These are phyloP conservation scores for Paecilomyces formosus DNA, from an alignment of 2,329 filamentous ascomycete species.

Conservation along the genomic window DNA sequence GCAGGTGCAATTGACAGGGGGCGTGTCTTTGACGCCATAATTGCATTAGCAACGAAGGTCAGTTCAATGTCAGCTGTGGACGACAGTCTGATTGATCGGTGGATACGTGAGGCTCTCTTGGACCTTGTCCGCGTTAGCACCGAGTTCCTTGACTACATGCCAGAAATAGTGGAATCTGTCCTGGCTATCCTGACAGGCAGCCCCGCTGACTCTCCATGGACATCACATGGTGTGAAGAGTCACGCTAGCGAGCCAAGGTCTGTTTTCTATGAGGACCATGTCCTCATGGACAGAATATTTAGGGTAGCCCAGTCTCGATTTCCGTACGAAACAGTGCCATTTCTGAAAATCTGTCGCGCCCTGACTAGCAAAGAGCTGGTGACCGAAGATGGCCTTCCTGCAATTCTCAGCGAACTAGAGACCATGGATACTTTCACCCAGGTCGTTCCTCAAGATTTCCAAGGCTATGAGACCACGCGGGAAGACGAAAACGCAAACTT, in stretches of 20 bases:
- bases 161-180: slow-evolving; percentile 60
- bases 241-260: slow-evolving; percentile 32
- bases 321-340: slow-evolving; percentile 76
- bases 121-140: slow-evolving; percentile 64
- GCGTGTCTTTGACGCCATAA: slow-evolving; percentile 43
- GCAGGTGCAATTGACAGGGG: slow-evolving; percentile 39
- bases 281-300: slow-evolving; percentile 54
- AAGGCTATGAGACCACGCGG: slow-evolving; percentile 66
- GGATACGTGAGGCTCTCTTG: slow-evolving; percentile 58
- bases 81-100: slow-evolving; percentile 51
- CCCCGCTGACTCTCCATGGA: slow-evolving; percentile 12
- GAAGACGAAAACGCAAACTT: slow-evolving; percentile 82
- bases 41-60: slow-evolving; percentile 36
- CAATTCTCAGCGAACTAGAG: slow-evolving; percentile 58
- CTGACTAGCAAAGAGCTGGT: slow-evolving; percentile 46
- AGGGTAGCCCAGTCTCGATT: slow-evolving; percentile 67
- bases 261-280: slow-evolving; percentile 50
- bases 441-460: slow-evolving; percentile 62
- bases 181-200: slow-evolving; percentile 54
- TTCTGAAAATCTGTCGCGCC: slow-evolving; percentile 63
- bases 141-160: slow-evolving; percentile 62
- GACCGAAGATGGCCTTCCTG: slow-evolving; percentile 40
- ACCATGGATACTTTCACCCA: slow-evolving; percentile 70
- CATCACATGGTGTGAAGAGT: slow-evolving; percentile 9
- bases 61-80: slow-evolving; percentile 42